Evolutionary conservation across 2,329 filamentous ascomycete species (phyloP), one percentile per base, ranked within the genome.

Genomic region (Aspergillus fischeri): DNA sequence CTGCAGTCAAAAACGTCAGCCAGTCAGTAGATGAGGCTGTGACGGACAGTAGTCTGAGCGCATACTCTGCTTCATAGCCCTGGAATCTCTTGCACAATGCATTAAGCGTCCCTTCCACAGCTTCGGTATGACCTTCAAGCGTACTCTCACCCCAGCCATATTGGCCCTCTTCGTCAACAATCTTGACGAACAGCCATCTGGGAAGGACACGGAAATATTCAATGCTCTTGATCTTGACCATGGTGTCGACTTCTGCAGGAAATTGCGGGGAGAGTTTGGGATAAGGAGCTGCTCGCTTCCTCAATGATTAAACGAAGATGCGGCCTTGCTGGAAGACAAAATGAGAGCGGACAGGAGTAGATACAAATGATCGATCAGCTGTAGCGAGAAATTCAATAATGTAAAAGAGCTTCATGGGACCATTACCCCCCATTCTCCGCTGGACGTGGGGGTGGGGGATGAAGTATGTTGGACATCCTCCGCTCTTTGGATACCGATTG

Each of bases 111-210:
- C 89, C 89, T 69, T 91, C 88, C 0, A 91, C 86, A 1, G 88
- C 86, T 56, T 89, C 82, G 0, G 85, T 86, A 65, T 92, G 89
- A 0, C 88, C 89, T 72, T 91, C 88, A 0, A 92, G 74, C 0
- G 87, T 88, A 0, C 86, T 87, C 69, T 91, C 89, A 20, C 89
- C 89, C 89, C 89, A 91, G 6, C 89, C 89, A 52, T 80, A 76
- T 35, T 83, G 78, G 3, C 83, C 87, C 1, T 80, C 79, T 35
- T 86, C 83, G 67, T 91, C 88, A 1, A 83, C 86, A 60, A 92
- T 82, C 70, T 91, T 92, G 63, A 91, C 88, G 62, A 91, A 90
- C 1, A 92, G 78, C 88, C 88, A 92, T 44, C 89, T 80, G 14
- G 89, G 89, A 49, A 86, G 86, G 8, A 91, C 85, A 20, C 88